phyloP scores from a whole-genome alignment of 495 filamentous ascomycete species.

The Aspergillus nidulans region DNA sequence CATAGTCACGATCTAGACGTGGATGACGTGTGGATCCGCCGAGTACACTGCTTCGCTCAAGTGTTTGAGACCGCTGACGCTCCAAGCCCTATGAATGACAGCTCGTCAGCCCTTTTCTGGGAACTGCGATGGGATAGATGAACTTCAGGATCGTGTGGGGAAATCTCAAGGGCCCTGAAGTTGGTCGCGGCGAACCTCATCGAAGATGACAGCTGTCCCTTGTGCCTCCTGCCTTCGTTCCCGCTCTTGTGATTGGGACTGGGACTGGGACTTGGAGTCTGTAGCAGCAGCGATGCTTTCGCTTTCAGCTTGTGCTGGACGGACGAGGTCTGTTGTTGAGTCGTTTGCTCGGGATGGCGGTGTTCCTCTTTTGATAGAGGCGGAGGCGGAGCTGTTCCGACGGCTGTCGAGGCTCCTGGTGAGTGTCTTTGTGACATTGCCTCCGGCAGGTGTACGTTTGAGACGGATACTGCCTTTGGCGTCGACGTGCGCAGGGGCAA shows the following conservation, averaged over 20 bases:
- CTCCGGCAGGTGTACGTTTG: slow-evolving; percentile 50
- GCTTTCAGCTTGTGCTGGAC: slow-evolving; percentile 24
- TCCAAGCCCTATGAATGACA: slow-evolving; percentile 18
- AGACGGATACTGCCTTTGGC: slow-evolving; percentile 67
- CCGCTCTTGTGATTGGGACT: slow-evolving; percentile 19
- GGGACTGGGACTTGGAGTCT: slow-evolving; percentile 8
- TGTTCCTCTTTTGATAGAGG: slow-evolving; percentile 60
- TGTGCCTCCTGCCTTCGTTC: slow-evolving; percentile 28
- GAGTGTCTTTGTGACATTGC: slow-evolving; percentile 68
- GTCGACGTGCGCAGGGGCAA: slow-evolving; percentile 82
- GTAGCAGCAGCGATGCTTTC: slow-evolving; percentile 17
- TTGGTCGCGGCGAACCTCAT: slow-evolving; percentile 50
- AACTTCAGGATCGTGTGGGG: background rate
- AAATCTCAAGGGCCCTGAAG: slow-evolving; percentile 42
- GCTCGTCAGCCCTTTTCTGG: slow-evolving; percentile 19
- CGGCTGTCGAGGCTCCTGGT: slow-evolving; percentile 86
- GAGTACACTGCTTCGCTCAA: background rate
- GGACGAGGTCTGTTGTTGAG: slow-evolving; percentile 34
- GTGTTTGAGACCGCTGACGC: background rate
- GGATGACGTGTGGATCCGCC: slow-evolving; percentile 2
- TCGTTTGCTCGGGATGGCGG: slow-evolving; percentile 33
- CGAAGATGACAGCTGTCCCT: slow-evolving; percentile 37
- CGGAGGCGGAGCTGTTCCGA: slow-evolving; percentile 70
- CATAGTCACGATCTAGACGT: background rate
- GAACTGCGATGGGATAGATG: background rate